Evolutionary conservation across 2,329 filamentous ascomycete species (phyloP), one percentile per base, ranked within the genome.

Genomic region (Cryphonectria parasitica): DNA sequence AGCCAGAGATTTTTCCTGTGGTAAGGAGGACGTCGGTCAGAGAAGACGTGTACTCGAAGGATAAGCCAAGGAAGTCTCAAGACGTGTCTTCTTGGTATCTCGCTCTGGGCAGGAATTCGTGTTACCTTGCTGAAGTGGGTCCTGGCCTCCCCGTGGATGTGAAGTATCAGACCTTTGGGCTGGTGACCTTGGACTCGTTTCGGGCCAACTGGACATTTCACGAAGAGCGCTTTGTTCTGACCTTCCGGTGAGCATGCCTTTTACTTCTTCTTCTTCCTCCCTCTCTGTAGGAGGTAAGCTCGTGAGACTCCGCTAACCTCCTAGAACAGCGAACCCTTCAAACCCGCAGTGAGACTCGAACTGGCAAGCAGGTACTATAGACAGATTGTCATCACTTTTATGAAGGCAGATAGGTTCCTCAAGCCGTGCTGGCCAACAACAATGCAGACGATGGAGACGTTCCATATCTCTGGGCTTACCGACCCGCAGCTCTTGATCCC

Each of bases 361-460:
- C 81, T 89, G 28, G 85, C 87, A 15, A 89, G 87, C 74, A 81
- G 85, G 36, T 83, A 86, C 74, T 87, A 87, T 74, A 82, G 85
- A 41, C 84, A 82, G 54, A 86, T 89, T 62, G 84, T 88, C 62
- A 83, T 85, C 66, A 85, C 83, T 1, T 79, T 89, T 43, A 86
- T 86, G 69, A 86, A 84, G 68, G 83, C 83, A 39, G 87, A 89
- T 74, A 84, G 86, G 52, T 85, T 84, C 68, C 77, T 89, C 61
- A 88, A 88, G 75, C 87, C 87, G 0, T 85, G 85, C 70, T 89
- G 87, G 87, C 87, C 87, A 13, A 83, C 87, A 67, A 80, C 86
- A 52, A 83, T 87, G 77, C 87, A 88, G 73, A 83, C 84, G 49
- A 80, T 80, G 56, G 80, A 84, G 73, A 83, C 88, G 4, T 88